phyloP scores from a whole-genome alignment of 257 asterid species.

The Scutellaria baicalensis region DNA sequence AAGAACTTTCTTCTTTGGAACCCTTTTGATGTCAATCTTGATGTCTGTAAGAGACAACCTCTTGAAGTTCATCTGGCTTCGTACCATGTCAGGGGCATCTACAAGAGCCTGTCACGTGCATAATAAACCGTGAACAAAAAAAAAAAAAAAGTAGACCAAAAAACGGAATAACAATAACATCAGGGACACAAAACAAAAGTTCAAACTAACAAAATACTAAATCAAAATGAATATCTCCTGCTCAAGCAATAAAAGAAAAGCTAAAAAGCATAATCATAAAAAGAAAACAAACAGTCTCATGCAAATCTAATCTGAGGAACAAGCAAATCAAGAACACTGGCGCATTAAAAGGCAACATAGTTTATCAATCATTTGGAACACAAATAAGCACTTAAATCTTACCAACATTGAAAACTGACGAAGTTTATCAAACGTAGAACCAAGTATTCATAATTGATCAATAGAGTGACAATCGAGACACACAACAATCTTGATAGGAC shows the following conservation, averaged over 20 bases:
- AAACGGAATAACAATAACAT: no score
- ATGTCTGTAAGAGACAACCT: slow-evolving; percentile 53
- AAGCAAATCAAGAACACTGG: background rate
- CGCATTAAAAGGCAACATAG: background rate
- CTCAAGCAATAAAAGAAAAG: background rate
- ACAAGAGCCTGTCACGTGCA: slow-evolving; percentile 39
- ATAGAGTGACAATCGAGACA: background rate
- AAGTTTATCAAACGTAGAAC: background rate
- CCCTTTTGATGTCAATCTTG: slow-evolving; percentile 47
- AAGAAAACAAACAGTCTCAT: no score
- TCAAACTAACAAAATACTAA: background rate
- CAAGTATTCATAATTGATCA: background rate
- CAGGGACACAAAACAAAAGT: no score
- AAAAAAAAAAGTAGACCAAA: no score
- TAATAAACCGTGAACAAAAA: background rate
- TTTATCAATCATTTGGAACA: background rate
- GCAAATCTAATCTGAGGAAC: background rate
- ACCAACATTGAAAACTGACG: background rate
- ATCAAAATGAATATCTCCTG: background rate
- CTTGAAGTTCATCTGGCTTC: slow-evolving; percentile 60
- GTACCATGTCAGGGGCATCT: slow-evolving; percentile 50
- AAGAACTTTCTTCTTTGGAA: slow-evolving; percentile 49
- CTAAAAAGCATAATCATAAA: background rate
- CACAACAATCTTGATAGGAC: background rate
- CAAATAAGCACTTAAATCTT: background rate